Conservation (phyloP, 2,329 filamentous ascomycete genomes). For the Aquanectria penicillioides region DNA sequence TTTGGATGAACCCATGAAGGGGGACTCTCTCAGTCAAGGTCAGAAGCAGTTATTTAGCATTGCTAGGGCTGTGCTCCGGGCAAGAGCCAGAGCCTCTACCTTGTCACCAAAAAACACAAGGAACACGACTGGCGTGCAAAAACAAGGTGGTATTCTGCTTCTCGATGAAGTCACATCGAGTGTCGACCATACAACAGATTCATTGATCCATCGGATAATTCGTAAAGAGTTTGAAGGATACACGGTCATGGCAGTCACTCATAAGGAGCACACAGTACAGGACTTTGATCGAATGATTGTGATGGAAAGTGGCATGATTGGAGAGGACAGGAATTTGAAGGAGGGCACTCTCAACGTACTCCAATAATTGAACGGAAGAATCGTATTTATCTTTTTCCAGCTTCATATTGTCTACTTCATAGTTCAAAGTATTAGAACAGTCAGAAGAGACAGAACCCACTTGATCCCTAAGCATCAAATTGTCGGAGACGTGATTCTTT, state of each 20-base stretch:
- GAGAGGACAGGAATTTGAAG: conserved; percentile 46
- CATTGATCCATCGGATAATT: conserved; percentile 51
- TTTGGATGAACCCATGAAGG: conserved; percentile 47
- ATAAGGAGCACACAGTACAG: conserved; percentile 58
- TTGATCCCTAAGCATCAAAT: too few relatives aligned
- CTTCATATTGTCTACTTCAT: too few relatives aligned
- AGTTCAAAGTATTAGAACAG: too few relatives aligned
- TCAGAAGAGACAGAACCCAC: too few relatives aligned
- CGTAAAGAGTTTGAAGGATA: conserved; percentile 48
- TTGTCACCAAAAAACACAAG: not conserved
- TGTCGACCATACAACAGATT: conserved; percentile 53
- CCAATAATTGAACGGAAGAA: too few relatives aligned
- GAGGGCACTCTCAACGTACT: too few relatives aligned
- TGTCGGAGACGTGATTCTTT: too few relatives aligned
- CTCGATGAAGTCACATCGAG: conserved; percentile 55
- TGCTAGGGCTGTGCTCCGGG: conserved; percentile 63
- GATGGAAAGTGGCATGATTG: conserved; percentile 56
- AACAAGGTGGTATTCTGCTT: conserved; percentile 42
- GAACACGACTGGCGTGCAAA: not conserved
- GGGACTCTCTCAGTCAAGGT: conserved; percentile 61
- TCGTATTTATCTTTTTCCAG: too few relatives aligned
- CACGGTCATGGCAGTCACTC: conserved; percentile 63
- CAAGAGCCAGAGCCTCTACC: conserved; percentile 14
- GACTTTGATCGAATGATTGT: conserved; percentile 61
- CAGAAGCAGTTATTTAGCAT: conserved; percentile 72